A percentile compares a stretch with the other conserved stretches of the same genome.
Evolutionary conservation across 2,329 filamentous ascomycete species (phyloP).

Genomic region (Exophiala mesophila): DNA sequence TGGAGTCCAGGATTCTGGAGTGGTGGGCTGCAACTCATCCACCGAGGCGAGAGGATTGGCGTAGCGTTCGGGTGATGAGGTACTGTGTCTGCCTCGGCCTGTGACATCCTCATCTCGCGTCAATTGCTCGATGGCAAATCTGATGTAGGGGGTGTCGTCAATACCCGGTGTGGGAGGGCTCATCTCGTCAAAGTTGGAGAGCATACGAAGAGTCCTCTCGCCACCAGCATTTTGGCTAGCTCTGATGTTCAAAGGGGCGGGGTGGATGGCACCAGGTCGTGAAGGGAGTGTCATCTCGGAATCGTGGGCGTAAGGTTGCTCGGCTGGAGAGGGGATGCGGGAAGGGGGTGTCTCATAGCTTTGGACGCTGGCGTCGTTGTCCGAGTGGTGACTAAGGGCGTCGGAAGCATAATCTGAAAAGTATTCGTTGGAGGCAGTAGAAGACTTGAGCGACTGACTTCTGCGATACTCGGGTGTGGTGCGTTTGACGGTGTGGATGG

Average conservation of each 20-base stretch:
- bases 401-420: conserved; percentile 41
- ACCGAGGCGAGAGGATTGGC: conserved; percentile 3
- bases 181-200: conserved; percentile 29
- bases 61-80: conserved; percentile 26
- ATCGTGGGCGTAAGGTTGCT: conserved; percentile 13
- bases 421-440: conserved; percentile 46
- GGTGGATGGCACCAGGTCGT: conserved; percentile 18
- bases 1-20: conserved; percentile 1
- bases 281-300: conserved; percentile 27
- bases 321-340: conserved; percentile 26
- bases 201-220: conserved; percentile 27
- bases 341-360: conserved; percentile 44
- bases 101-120: conserved; percentile 66
- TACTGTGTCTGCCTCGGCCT: conserved; percentile 49
- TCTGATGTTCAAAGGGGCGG: conserved; percentile 21
- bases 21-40: background rate
- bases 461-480: conserved; percentile 43
- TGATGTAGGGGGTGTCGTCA: conserved; percentile 82
- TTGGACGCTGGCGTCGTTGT: conserved; percentile 31
- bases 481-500: conserved; percentile 36
- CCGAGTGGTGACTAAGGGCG: conserved; percentile 34
- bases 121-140: conserved; percentile 82
- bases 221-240: conserved; percentile 20
- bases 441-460: conserved; percentile 42
- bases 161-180: conserved; percentile 64